phyloP scores from a whole-genome alignment of 1,284 basidiomycete species.

The Sparassis latifolia region DNA sequence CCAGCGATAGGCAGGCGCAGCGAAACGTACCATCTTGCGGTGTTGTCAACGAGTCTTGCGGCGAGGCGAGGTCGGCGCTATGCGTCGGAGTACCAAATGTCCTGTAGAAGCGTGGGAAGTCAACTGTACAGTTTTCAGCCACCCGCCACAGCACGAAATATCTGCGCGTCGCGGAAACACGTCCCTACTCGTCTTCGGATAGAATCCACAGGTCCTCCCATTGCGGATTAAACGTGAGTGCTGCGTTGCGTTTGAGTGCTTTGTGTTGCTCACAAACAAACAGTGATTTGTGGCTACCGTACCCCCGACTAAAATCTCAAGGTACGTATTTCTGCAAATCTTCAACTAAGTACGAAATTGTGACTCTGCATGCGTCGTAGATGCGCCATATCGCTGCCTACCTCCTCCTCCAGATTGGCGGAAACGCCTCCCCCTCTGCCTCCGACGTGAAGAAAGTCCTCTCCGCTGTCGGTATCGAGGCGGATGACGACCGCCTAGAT shows the following conservation, averaged over 20 bases:
- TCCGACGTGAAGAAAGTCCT: slow-evolving; percentile 90
- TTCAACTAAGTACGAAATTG: background rate
- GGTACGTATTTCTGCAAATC: slow-evolving; percentile 26
- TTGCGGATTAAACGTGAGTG: slow-evolving; percentile 76
- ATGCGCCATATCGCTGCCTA: slow-evolving; percentile 99
- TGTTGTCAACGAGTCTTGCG: slow-evolving; percentile 31
- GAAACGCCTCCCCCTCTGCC: slow-evolving; percentile 85
- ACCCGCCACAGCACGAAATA: slow-evolving; percentile 9
- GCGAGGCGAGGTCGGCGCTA: slow-evolving; percentile 17
- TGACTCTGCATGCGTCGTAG: slow-evolving; percentile 29
- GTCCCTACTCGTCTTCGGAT: slow-evolving; percentile 41
- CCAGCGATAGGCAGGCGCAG: slow-evolving; percentile 1
- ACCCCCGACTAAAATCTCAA: slow-evolving; percentile 34
- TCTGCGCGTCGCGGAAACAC: slow-evolving; percentile 4
- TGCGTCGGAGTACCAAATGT: slow-evolving; percentile 37
- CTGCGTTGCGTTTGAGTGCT: slow-evolving; percentile 4
- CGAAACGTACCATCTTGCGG: slow-evolving; percentile 49
- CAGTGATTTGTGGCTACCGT: slow-evolving; percentile 89
- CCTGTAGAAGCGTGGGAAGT: slow-evolving; percentile 32
- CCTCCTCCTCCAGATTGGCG: slow-evolving; percentile 94
- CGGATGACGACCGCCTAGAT: slow-evolving; percentile 78
- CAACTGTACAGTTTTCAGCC: slow-evolving; percentile 52
- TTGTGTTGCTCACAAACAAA: background rate
- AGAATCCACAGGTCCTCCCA: slow-evolving; percentile 88
- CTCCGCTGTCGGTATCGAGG: slow-evolving; percentile 82